These are phyloP conservation scores for Sideroxylon spinosum DNA, from an alignment of 179 eudicot genomes.

Conservation along the genomic window DNA sequence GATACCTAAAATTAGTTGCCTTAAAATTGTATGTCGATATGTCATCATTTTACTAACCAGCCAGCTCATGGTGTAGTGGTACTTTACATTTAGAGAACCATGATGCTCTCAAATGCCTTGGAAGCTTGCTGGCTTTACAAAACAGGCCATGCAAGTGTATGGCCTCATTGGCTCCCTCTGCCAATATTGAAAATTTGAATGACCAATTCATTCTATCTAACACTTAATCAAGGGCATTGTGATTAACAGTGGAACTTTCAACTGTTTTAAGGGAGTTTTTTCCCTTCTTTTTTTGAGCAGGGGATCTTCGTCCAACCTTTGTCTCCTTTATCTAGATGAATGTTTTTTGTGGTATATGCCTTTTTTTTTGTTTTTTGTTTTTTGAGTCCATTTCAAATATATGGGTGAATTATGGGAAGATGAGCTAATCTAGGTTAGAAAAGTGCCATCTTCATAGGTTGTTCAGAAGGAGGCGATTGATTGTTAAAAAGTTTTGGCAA, in stretches of 20 bases:
- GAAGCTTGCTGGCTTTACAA: background rate
- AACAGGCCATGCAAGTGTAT: background rate
- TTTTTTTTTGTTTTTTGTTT: background rate
- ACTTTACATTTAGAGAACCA: background rate
- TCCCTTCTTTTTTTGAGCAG: background rate
- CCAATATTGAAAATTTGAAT: background rate
- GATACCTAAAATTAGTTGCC: conserved; percentile 10
- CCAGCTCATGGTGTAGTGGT: background rate
- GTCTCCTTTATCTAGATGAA: background rate
- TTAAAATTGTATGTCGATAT: background rate
- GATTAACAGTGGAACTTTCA: background rate
- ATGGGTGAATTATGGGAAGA: background rate
- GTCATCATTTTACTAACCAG: background rate
- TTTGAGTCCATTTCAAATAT: background rate
- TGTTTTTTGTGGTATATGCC: too few relatives aligned
- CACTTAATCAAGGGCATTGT: background rate
- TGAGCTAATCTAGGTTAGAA: background rate
- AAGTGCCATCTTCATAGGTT: too few relatives aligned
- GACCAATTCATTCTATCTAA: background rate
- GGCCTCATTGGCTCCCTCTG: conserved; percentile 1
- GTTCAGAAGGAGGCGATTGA: background rate
- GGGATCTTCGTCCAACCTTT: background rate
- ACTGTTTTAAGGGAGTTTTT: background rate
- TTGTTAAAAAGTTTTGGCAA: background rate
- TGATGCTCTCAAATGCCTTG: background rate